Conservation (phyloP, 371 early-diverging fungal genomes). For the Ordospora colligata region DNA sequence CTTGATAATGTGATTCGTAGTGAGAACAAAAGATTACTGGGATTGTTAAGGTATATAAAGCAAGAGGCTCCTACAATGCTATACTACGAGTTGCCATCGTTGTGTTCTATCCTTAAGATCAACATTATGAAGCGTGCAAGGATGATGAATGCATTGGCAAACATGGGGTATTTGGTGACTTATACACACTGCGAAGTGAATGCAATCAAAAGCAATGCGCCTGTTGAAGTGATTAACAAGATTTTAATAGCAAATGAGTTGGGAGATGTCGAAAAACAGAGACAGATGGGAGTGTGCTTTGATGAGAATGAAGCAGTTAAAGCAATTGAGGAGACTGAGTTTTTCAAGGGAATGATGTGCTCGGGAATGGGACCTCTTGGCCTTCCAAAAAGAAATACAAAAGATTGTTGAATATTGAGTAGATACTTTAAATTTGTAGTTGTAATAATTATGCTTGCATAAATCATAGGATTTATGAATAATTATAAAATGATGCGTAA, state of each 20-base stretch:
- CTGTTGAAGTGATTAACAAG: slow-evolving; percentile 77
- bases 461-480: too few relatives aligned
- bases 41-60: slow-evolving; percentile 75
- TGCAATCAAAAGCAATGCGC: slow-evolving; percentile 87
- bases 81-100: slow-evolving; percentile 48
- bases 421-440: too few relatives aligned
- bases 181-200: slow-evolving; percentile 73
- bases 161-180: slow-evolving; percentile 79
- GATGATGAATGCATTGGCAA: slow-evolving; percentile 71
- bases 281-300: slow-evolving; percentile 13
- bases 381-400: slow-evolving; percentile 18
- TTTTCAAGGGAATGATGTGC: slow-evolving; percentile 33
- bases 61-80: slow-evolving; percentile 65
- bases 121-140: slow-evolving; percentile 39
- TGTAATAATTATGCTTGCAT: too few relatives aligned
- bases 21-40: slow-evolving; percentile 72
- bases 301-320: neutral
- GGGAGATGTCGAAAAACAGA: neutral
- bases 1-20: slow-evolving; percentile 61
- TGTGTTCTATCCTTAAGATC: slow-evolving; percentile 38
- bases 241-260: slow-evolving; percentile 62
- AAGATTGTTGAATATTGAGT: too few relatives aligned
- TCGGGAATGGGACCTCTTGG: slow-evolving; percentile 32
- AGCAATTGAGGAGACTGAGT: slow-evolving; percentile 7
- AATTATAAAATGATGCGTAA: too few relatives aligned